Percentiles rank a stretch among this genome's conserved stretches.
Evolutionary conservation across 495 filamentous ascomycete genomes (phyloP).

Genomic region (Letharia columbiana): DNA sequence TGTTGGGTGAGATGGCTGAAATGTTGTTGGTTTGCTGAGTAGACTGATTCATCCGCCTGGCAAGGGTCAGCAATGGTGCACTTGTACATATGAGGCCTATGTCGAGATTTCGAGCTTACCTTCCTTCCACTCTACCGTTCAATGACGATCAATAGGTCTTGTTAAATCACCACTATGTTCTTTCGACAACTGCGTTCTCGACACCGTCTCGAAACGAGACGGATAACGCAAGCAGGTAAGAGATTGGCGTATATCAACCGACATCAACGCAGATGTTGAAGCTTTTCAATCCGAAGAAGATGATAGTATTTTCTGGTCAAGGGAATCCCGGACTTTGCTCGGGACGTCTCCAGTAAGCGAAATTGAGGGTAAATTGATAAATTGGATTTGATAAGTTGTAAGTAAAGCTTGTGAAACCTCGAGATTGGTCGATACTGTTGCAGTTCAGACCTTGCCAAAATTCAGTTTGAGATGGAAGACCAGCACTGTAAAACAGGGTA

Average conservation of each 20-base stretch:
- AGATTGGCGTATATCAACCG: conserved; percentile 62
- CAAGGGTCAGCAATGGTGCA: not conserved
- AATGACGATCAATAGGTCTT: conserved; percentile 31
- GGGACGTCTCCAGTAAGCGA: not conserved
- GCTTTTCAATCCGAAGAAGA: conserved; percentile 6
- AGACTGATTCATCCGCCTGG: not conserved
- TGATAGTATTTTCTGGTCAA: not conserved
- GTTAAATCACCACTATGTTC: conserved; percentile 58
- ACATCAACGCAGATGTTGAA: conserved; percentile 50
- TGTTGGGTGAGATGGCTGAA: not conserved
- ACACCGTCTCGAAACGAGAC: conserved; percentile 61
- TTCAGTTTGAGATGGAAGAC: too few relatives aligned
- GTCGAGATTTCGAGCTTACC: not conserved
- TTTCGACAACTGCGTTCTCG: conserved; percentile 63
- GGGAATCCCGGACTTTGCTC: not conserved
- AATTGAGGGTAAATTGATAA: not conserved
- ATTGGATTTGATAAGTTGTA: too few relatives aligned
- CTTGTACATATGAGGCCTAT: not conserved
- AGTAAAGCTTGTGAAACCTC: not conserved
- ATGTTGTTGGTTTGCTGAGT: not conserved
- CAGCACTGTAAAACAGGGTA: too few relatives aligned
- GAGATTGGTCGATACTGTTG: not conserved
- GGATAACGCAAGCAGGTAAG: conserved; percentile 61
- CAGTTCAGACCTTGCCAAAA: too few relatives aligned
- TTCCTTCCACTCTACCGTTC: conserved; percentile 4